Evolutionary conservation across 2,329 filamentous ascomycete genomes (phyloP).

Genomic region (Cladosporium colombiae): DNA sequence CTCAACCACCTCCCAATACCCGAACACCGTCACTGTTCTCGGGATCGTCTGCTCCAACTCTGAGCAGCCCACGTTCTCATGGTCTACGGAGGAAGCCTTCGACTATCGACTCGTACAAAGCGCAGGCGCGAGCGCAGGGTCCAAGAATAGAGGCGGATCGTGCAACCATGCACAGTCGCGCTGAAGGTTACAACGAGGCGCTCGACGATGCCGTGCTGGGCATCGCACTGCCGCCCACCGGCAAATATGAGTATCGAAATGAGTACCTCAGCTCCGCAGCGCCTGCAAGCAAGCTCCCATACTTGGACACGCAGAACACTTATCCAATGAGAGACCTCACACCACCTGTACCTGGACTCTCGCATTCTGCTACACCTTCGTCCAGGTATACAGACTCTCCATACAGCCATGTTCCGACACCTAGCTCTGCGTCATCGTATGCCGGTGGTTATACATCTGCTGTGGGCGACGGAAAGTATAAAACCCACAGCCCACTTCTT

Average conservation of each 20-base stretch:
- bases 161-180: constrained; percentile 24
- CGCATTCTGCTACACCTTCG: constrained; percentile 70
- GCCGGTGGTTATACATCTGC: constrained; percentile 52
- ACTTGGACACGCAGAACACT: constrained; percentile 12
- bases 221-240: constrained; percentile 27
- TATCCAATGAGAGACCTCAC: constrained; percentile 23
- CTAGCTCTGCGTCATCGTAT: constrained; percentile 74
- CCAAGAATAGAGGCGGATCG: constrained; percentile 36
- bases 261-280: constrained; percentile 9
- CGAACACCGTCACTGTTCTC: constrained; percentile 51
- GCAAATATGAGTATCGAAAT: constrained; percentile 14
- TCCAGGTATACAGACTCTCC: constrained; percentile 75
- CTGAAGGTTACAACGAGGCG: constrained; percentile 21
- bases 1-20: constrained; percentile 9
- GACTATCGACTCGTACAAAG: constrained; percentile 43
- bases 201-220: constrained; percentile 33
- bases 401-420: constrained; percentile 76
- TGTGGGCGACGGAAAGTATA: constrained; percentile 38
- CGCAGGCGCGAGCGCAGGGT: constrained; percentile 31
- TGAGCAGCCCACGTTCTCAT: constrained; percentile 48
- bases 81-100: constrained; percentile 49
- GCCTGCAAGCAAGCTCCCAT: constrained; percentile 1
- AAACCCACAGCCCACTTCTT: neutral
- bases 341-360: constrained; percentile 45
- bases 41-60: constrained; percentile 49